A percentile compares a stretch with the other conserved stretches of the same genome.
phyloP scores from a whole-genome alignment of 2,329 filamentous ascomycete genomes.

The Lachnellula subtilissima region DNA sequence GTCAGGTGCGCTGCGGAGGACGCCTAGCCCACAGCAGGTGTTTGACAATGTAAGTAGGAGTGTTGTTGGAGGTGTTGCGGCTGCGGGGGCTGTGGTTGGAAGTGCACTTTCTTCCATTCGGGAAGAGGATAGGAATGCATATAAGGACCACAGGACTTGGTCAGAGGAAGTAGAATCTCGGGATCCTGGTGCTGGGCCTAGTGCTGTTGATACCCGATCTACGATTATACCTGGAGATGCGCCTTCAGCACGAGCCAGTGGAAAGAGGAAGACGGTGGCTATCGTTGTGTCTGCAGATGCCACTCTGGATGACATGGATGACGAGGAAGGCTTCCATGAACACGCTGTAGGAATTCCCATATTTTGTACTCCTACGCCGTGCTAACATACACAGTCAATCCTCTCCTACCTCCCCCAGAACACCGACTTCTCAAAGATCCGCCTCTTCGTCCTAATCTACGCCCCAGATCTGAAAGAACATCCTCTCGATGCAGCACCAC shows the following conservation, averaged over 20 bases:
- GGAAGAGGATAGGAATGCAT: conserved; percentile 76
- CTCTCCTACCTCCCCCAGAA: conserved; percentile 81
- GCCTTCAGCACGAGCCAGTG: conserved; percentile 20
- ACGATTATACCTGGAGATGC: conserved; percentile 25
- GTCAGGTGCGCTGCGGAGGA: conserved; percentile 74
- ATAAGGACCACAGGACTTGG: conserved; percentile 85
- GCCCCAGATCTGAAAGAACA: conserved; percentile 72
- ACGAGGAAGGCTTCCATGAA: conserved; percentile 61
- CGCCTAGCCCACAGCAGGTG: conserved; percentile 82
- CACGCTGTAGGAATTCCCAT: conserved; percentile 64
- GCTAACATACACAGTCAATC: conserved; percentile 57
- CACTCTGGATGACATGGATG: conserved; percentile 52
- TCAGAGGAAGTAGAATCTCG: conserved; percentile 80
- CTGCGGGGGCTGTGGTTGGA: conserved; percentile 76
- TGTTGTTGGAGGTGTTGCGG: conserved; percentile 75
- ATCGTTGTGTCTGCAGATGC: conserved; percentile 82
- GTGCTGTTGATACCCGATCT: conserved; percentile 24
- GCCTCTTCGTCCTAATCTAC: conserved; percentile 87
- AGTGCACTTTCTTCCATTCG: conserved; percentile 78
- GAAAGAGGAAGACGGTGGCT: conserved; percentile 69
- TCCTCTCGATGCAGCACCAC: conserved; percentile 47
- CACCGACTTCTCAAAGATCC: conserved; percentile 66
- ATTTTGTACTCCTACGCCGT: background rate
- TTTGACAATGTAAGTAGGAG: conserved; percentile 78
- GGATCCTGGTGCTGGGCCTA: conserved; percentile 36